A percentile compares a stretch with the other conserved stretches of the same genome.
Conservation (phyloP, 2,329 filamentous ascomycete genomes). For the Colletotrichum caudatum region DNA sequence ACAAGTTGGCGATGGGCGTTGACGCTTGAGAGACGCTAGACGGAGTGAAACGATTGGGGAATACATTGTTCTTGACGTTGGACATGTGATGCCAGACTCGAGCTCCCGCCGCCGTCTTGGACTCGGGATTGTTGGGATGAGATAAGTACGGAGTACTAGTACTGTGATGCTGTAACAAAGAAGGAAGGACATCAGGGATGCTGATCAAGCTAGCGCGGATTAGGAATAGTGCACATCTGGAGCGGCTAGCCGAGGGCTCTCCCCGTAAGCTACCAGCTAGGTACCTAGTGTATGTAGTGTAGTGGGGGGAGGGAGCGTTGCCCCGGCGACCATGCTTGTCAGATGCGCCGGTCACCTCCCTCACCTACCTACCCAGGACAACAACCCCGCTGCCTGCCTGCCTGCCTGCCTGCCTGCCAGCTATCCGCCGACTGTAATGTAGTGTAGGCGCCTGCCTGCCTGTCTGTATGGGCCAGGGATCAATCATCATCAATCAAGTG, state of each 20-base stretch:
- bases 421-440: too few species aligned
- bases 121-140: too few species aligned
- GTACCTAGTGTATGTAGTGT: background rate
- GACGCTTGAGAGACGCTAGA: background rate
- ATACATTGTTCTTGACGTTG: constrained; percentile 6
- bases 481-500: background rate
- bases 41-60: background rate
- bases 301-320: constrained; percentile 12
- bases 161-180: constrained; percentile 14
- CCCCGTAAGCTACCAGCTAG: too few species aligned
- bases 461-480: background rate
- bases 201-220: background rate
- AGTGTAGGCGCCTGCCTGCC: too few species aligned
- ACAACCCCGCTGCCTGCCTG: background rate
- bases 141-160: too few species aligned
- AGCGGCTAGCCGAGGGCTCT: background rate
- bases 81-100: constrained; percentile 31
- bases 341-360: constrained; percentile 5
- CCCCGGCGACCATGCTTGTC: constrained; percentile 13
- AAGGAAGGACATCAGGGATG: constrained; percentile 5
- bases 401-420: background rate
- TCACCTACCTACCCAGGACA: constrained; percentile 19
- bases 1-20: background rate
- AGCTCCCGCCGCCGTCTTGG: too few species aligned
- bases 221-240: background rate